Conservation (phyloP, 345 rosid species). For the Syzygium grande region DNA sequence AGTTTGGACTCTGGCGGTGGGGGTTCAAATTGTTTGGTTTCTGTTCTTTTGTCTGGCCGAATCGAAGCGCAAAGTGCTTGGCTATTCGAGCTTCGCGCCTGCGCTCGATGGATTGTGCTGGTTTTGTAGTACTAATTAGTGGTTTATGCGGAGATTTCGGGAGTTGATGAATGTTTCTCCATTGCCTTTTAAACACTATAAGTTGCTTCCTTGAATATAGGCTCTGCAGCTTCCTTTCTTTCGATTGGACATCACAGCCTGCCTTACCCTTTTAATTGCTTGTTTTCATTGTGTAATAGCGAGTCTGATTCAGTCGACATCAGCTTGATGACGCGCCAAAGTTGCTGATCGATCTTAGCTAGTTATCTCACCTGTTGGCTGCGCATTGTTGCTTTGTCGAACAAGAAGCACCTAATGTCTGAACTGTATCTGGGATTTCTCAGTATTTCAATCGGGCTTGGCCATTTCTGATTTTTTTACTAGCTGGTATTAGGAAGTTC, state of each 20-base stretch:
- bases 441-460: neutral
- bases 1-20: conserved; percentile 4
- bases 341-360: neutral
- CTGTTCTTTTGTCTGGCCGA: neutral
- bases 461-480: neutral
- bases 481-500: neutral
- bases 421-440: neutral
- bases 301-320: neutral
- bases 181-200: neutral
- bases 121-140: neutral
- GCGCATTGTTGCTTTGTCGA: neutral
- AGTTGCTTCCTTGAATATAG: neutral
- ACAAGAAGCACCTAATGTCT: neutral
- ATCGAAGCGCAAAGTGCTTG: neutral
- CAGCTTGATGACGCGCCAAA: neutral
- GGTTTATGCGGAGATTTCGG: neutral
- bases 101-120: neutral
- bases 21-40: neutral
- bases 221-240: neutral
- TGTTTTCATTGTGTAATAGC: neutral
- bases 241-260: neutral
- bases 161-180: neutral
- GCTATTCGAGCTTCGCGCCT: neutral
- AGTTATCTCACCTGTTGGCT: neutral
- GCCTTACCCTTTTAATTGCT: neutral